Evolutionary conservation across 2,329 filamentous ascomycete species (phyloP).

Genomic region (Trichophyton simii): DNA sequence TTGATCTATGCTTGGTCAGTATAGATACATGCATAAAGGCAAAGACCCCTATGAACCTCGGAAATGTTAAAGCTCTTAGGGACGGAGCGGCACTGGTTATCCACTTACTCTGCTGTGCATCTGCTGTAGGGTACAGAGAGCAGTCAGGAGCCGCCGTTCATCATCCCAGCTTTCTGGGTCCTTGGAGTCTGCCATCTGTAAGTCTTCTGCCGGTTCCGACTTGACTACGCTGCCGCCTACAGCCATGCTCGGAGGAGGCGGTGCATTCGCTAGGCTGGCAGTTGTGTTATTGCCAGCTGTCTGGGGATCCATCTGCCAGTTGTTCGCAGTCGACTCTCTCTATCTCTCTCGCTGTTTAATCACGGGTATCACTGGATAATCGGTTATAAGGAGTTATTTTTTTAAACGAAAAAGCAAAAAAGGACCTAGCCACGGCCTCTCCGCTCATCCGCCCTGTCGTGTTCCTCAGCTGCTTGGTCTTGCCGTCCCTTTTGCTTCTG

Average conservation of each 20-base stretch:
- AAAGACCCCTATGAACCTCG: too few relatives aligned
- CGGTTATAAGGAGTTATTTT: too few relatives aligned
- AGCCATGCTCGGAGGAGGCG: background rate
- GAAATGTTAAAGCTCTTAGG: too few relatives aligned
- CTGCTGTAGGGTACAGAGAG: conserved; percentile 30
- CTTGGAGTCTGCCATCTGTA: background rate
- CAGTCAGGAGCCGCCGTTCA: conserved; percentile 29
- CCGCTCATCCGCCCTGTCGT: background rate
- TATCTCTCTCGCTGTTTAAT: background rate
- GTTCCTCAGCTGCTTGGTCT: background rate
- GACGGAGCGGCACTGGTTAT: too few relatives aligned
- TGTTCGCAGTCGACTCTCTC: background rate
- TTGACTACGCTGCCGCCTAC: background rate
- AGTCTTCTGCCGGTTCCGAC: background rate
- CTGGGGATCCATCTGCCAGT: background rate
- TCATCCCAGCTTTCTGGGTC: conserved; percentile 18
- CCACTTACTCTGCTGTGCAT: conserved; percentile 20
- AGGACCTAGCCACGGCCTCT: background rate
- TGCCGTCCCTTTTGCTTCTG: background rate
- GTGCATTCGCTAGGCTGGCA: background rate
- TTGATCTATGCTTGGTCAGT: conserved; percentile 25
- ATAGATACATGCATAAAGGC: background rate
- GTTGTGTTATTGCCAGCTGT: background rate
- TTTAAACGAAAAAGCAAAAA: background rate
- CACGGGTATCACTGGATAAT: background rate